A percentile compares a stretch with the other conserved stretches of the same genome.
Evolutionary conservation across 1,139 yeast species (phyloP).

Genomic region (Suhomyces coccinellae): DNA sequence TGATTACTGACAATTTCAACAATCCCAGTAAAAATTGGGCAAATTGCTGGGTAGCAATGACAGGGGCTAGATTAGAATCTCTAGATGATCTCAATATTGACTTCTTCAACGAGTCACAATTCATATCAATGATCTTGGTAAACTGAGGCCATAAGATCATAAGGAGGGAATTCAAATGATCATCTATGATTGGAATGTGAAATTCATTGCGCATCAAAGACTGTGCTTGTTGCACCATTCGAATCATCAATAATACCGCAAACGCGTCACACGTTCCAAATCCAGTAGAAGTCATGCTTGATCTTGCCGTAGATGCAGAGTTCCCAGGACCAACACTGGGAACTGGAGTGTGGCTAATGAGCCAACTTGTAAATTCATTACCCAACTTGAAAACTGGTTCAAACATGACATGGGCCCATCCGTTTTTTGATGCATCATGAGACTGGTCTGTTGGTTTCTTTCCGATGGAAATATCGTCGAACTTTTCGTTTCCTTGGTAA

Average conservation of each 20-base stretch:
- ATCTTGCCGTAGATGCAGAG: slow-evolving; percentile 22
- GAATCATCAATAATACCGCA: slow-evolving; percentile 75
- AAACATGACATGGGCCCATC: slow-evolving; percentile 56
- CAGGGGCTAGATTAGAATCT: slow-evolving; percentile 54
- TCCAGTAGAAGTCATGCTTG: slow-evolving; percentile 16
- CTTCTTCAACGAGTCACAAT: slow-evolving; percentile 67
- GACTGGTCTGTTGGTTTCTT: slow-evolving; percentile 26
- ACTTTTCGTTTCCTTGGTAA: slow-evolving; percentile 48
- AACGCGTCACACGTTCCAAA: slow-evolving; percentile 64
- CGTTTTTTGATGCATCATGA: slow-evolving; percentile 28
- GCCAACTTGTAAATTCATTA: slow-evolving; percentile 41
- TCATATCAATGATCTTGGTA: slow-evolving; percentile 71
- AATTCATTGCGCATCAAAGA: slow-evolving; percentile 58
- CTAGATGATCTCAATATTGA: slow-evolving; percentile 31
- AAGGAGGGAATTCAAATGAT: slow-evolving; percentile 66
- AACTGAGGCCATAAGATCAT: slow-evolving; percentile 83
- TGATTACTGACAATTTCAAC: slow-evolving; percentile 50
- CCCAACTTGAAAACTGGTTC: slow-evolving; percentile 49
- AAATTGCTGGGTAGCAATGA: slow-evolving; percentile 70
- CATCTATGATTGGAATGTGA: slow-evolving; percentile 75
- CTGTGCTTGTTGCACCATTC: slow-evolving; percentile 66
- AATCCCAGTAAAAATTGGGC: slow-evolving; percentile 75
- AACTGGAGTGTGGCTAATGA: slow-evolving; percentile 27
- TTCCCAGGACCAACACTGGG: slow-evolving; percentile 18
- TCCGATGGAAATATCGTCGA: slow-evolving; percentile 17